These are phyloP conservation scores for Pezicula neosporulosa DNA, from an alignment of 2,329 filamentous ascomycete genomes.

Conservation along the genomic window DNA sequence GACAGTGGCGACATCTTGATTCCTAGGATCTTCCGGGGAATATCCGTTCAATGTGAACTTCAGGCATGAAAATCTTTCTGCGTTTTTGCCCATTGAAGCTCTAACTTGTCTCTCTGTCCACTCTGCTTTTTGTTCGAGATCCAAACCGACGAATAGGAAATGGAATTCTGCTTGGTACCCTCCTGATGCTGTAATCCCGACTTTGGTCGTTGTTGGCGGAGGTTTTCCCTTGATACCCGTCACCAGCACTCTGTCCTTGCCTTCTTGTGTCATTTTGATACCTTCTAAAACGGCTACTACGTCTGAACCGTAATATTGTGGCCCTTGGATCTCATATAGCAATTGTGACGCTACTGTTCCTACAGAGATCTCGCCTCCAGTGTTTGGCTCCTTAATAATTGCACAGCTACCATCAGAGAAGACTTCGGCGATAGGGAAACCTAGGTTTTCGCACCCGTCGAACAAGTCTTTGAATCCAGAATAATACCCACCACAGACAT, in stretches of 20 bases:
- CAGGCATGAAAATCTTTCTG: slow-evolving; percentile 30
- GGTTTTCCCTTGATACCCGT: slow-evolving; percentile 32
- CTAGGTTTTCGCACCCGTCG: slow-evolving; percentile 34
- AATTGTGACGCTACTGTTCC: slow-evolving; percentile 46
- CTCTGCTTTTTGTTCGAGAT: slow-evolving; percentile 38
- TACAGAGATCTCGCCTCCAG: slow-evolving; percentile 38
- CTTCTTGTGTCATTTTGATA: slow-evolving; percentile 47
- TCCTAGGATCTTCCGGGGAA: slow-evolving; percentile 33
- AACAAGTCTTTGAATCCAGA: slow-evolving; percentile 26
- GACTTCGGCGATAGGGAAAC: slow-evolving; percentile 43
- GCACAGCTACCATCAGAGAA: slow-evolving; percentile 35
- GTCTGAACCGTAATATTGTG: slow-evolving; percentile 31
- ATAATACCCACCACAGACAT: slow-evolving; percentile 19
- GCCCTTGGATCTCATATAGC: slow-evolving; percentile 37
- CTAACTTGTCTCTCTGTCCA: slow-evolving; percentile 39
- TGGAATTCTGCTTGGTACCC: slow-evolving; percentile 43
- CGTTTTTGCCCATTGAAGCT: slow-evolving; percentile 31
- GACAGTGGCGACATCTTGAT: slow-evolving; percentile 46
- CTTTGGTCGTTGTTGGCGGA: slow-evolving; percentile 35
- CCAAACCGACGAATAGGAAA: slow-evolving; percentile 39
- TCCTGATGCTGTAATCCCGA: slow-evolving; percentile 40
- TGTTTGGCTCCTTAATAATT: slow-evolving; percentile 41
- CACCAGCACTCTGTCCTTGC: slow-evolving; percentile 38
- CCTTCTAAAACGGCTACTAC: slow-evolving; percentile 33
- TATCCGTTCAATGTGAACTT: slow-evolving; percentile 34